Conservation (phyloP, 2,329 filamentous ascomycete genomes). For the Beauveria varroae region DNA sequence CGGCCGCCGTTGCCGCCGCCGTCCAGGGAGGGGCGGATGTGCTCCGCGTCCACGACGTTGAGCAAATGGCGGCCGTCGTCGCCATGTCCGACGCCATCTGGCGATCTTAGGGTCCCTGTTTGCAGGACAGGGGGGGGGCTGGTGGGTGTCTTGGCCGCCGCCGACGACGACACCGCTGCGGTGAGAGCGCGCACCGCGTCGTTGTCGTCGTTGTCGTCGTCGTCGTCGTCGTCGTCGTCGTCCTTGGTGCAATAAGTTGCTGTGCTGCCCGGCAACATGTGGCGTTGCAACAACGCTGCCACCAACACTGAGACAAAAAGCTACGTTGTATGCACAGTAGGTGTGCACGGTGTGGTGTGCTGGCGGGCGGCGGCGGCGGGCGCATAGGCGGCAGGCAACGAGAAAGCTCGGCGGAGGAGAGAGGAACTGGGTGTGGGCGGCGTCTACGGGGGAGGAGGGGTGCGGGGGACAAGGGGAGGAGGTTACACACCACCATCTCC, state of each 20-base stretch:
- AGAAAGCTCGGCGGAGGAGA: no score
- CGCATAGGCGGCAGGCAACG: no score
- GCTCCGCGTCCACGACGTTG: slow-evolving; percentile 83
- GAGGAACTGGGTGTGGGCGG: neutral
- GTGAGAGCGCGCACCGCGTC: neutral
- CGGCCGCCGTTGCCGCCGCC: slow-evolving; percentile 77
- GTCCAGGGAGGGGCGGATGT: slow-evolving; percentile 85
- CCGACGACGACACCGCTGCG: neutral
- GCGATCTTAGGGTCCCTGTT: slow-evolving; percentile 35
- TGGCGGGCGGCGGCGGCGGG: no score
- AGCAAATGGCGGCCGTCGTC: slow-evolving; percentile 76
- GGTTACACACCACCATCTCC: neutral
- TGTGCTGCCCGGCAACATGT: neutral
- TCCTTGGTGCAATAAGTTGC: no score
- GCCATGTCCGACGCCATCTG: slow-evolving; percentile 93
- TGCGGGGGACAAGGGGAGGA: no score
- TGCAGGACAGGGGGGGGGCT: neutral
- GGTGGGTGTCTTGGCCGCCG: neutral
- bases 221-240: no score
- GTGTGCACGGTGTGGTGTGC: no score
- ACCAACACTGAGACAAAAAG: no score
- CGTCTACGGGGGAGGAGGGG: neutral
- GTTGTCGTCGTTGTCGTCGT: neutral
- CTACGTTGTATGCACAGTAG: no score
- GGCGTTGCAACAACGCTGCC: neutral